Evolutionary conservation across 176 grass and related monocot genomes (phyloP), one percentile per base, ranked within the genome.

Genomic region (Triticum monococcum): DNA sequence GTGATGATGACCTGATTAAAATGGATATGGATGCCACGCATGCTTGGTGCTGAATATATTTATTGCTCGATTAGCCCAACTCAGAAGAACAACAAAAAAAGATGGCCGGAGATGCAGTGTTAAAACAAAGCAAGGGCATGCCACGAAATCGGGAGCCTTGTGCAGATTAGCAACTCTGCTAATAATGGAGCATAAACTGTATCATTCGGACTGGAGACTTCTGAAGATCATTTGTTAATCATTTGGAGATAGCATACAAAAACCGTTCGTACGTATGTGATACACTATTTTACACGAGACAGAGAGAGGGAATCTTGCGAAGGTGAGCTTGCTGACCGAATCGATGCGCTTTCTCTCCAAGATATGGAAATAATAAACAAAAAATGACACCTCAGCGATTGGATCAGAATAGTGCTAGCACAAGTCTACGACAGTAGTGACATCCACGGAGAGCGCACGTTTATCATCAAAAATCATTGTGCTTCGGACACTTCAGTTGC

Each of bases 181-280:
- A 25, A 90, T 79, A 65, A 90, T 60, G 41, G 4, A 5, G 20
- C 25, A 52, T 50, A 86, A 89, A 85, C 20, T 67, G 80, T 46
- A 85, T 35, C 28, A 77, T 33, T 57, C 20, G 5, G 13, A 61
- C 32, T 33, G 32, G 32, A 33, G 32, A 33, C 32, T 5, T 33
- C 32, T 33, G 32, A 33, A 33, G 32, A 33, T 33, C 32, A 33
- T 33, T 33, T 33, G 35, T 36, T 33, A 33, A 33, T 33, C 32
- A 33, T 33, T 33, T 33, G 32, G 32, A 33, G 32, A 33, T 33
- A 33, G 32, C 32, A 33, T 33, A 5, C 32, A 33, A 33, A 5
- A 33, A 33, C 32, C 32, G 32, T 33, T 3, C 32, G 33, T 35
- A 35, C 52, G 30, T 43, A 30, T 64, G 30, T 67, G 18, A 43